Conservation (phyloP, 2,329 filamentous ascomycete genomes). For the Claviceps quebecensis region DNA sequence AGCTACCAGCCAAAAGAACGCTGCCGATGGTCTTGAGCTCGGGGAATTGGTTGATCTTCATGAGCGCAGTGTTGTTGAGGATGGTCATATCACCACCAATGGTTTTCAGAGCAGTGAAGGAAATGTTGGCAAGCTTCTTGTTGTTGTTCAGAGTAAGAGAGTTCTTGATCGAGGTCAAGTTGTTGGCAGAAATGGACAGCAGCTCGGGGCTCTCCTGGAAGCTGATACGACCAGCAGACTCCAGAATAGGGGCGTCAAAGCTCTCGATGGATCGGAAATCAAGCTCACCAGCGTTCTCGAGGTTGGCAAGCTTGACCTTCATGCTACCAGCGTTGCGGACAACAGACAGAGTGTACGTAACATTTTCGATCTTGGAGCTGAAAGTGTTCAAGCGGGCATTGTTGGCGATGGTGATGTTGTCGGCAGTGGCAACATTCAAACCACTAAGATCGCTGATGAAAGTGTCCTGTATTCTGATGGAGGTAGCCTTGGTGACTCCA, state of each 20-base stretch:
- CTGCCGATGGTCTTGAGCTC: constrained; percentile 62
- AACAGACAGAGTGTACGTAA: constrained; percentile 57
- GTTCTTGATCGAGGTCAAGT: constrained; percentile 44
- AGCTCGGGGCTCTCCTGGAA: constrained; percentile 68
- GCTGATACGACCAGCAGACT: constrained; percentile 55
- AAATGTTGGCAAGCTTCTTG: constrained; percentile 54
- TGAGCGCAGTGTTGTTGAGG: constrained; percentile 75
- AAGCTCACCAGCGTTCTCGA: constrained; percentile 41
- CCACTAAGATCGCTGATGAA: constrained; percentile 64
- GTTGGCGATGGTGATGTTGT: constrained; percentile 73
- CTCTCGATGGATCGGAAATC: constrained; percentile 61
- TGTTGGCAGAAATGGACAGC: constrained; percentile 47
- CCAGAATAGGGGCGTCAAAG: constrained; percentile 60
- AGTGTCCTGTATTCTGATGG: constrained; percentile 73
- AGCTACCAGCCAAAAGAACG: constrained; percentile 73
- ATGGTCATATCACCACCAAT: constrained; percentile 72
- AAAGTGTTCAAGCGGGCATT: constrained; percentile 68
- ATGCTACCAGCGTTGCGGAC: constrained; percentile 67
- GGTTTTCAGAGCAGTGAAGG: constrained; percentile 51
- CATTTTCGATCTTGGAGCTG: constrained; percentile 63
- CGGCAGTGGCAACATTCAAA: constrained; percentile 63
- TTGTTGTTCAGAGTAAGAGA: constrained; percentile 50
- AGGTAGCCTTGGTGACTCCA: constrained; percentile 50
- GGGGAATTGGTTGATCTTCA: constrained; percentile 51
- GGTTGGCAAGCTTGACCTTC: constrained; percentile 59